Percentiles rank a stretch among this genome's conserved stretches.
Conservation (phyloP, 805 yeast species). For the Cyberlindnera bimundalis region DNA sequence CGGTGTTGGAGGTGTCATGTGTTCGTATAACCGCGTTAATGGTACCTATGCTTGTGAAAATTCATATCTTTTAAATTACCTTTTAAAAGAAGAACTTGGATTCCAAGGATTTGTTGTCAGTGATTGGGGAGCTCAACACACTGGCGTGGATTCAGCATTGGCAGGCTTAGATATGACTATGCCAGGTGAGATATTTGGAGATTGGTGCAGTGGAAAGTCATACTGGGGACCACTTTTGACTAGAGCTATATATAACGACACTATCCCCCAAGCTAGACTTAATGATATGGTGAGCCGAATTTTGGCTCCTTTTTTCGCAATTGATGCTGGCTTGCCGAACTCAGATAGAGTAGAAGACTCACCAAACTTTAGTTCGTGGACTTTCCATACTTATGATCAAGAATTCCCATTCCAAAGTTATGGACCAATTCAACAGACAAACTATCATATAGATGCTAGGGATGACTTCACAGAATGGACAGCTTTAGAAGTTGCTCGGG, state of each 20-base stretch:
- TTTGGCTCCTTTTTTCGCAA: slow-evolving; percentile 51
- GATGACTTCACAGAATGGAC: slow-evolving; percentile 44
- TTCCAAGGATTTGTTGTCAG: slow-evolving; percentile 67
- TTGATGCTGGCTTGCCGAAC: slow-evolving; percentile 34
- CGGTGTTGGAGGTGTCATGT: slow-evolving; percentile 60
- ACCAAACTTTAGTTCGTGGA: slow-evolving; percentile 60
- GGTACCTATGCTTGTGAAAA: slow-evolving; percentile 59
- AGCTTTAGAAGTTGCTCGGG: slow-evolving; percentile 52
- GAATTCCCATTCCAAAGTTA: slow-evolving; percentile 49
- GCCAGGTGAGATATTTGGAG: slow-evolving; percentile 57
- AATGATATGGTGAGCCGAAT: slow-evolving; percentile 63
- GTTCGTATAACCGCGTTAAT: slow-evolving; percentile 56
- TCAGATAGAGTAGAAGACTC: slow-evolving; percentile 38
- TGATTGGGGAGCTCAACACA: slow-evolving; percentile 64
- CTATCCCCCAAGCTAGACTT: slow-evolving; percentile 49
- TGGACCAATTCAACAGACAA: slow-evolving; percentile 52
- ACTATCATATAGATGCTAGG: slow-evolving; percentile 53
- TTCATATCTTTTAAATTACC: slow-evolving; percentile 48
- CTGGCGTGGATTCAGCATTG: slow-evolving; percentile 52
- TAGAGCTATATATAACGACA: slow-evolving; percentile 50
- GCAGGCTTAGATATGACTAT: slow-evolving; percentile 65
- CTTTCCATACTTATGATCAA: slow-evolving; percentile 51
- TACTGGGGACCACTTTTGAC: slow-evolving; percentile 58
- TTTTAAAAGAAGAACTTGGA: slow-evolving; percentile 58
- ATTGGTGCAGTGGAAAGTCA: slow-evolving; percentile 50